phyloP scores from a whole-genome alignment of 192 early-diverging fungal genomes.

The Coemansia sp. region DNA sequence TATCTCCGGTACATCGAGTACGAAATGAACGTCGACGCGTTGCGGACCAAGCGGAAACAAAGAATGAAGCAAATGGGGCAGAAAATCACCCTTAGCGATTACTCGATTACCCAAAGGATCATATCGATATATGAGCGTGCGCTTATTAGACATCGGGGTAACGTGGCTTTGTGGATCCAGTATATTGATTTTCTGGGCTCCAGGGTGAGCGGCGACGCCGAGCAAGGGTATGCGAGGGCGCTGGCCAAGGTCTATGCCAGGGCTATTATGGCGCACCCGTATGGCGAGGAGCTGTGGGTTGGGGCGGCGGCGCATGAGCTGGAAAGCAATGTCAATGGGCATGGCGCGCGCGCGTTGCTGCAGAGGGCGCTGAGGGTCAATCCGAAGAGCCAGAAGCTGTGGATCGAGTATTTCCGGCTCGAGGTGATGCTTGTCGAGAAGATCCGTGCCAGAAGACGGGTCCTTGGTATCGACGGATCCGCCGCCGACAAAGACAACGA shows the following conservation, averaged over 20 bases:
- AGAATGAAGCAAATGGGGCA: slow-evolving; percentile 52
- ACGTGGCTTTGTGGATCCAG: slow-evolving; percentile 83
- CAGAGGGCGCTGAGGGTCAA: slow-evolving; percentile 86
- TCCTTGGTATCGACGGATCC: slow-evolving; percentile 71
- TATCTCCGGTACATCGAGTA: slow-evolving; percentile 93
- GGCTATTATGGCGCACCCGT: slow-evolving; percentile 85
- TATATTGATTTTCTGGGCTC: slow-evolving; percentile 81
- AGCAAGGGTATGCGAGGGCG: slow-evolving; percentile 47
- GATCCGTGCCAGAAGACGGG: slow-evolving; percentile 71
- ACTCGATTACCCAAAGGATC: slow-evolving; percentile 70
- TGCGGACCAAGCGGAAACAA: slow-evolving; percentile 74
- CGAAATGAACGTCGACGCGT: slow-evolving; percentile 85
- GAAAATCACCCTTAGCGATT: slow-evolving; percentile 67
- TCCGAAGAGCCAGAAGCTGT: slow-evolving; percentile 65
- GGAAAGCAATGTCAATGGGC: slow-evolving; percentile 77
- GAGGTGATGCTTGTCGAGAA: slow-evolving; percentile 87
- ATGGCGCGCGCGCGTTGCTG: slow-evolving; percentile 72
- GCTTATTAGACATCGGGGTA: slow-evolving; percentile 73
- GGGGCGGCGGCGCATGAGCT: slow-evolving; percentile 88
- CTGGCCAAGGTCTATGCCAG: slow-evolving; percentile 74
- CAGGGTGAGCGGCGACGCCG: slow-evolving; percentile 16
- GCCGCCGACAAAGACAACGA: slow-evolving; percentile 33
- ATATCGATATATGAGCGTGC: slow-evolving; percentile 77
- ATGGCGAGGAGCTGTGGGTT: slow-evolving; percentile 82
- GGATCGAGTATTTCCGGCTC: slow-evolving; percentile 92